These are phyloP conservation scores for Penicillium sp. DNA, from an alignment of 2,329 filamentous ascomycete genomes.

Conservation along the genomic window DNA sequence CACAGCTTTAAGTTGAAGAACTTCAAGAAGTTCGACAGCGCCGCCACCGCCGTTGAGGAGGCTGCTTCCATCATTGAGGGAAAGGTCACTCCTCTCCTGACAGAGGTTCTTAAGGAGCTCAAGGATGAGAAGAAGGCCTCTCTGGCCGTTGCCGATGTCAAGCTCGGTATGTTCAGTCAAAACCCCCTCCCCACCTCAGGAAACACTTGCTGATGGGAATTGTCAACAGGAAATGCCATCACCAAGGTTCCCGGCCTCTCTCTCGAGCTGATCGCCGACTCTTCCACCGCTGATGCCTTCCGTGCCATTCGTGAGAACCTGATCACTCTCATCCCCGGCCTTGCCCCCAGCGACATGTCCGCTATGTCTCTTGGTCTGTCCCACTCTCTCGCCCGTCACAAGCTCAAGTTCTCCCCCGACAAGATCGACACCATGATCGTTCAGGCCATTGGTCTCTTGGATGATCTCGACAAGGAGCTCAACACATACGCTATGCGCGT, in stretches of 20 bases:
- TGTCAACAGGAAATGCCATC: conserved; percentile 64
- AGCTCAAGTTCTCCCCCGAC: conserved; percentile 96
- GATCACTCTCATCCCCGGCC: conserved; percentile 80
- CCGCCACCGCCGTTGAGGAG: conserved; percentile 83
- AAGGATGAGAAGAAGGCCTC: conserved; percentile 98
- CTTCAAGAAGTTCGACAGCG: conserved; percentile 96
- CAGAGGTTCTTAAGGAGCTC: conserved; percentile 74
- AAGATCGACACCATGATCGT: conserved; percentile 99
- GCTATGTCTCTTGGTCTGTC: conserved; percentile 95
- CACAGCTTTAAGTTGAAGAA: conserved; percentile 85
- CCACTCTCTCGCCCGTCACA: conserved; percentile 93
- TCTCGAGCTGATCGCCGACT: conserved; percentile 76
- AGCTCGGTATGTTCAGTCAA: conserved; percentile 55
- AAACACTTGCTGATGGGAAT: conserved; percentile 12
- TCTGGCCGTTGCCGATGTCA: conserved; percentile 86
- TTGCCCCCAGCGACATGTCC: conserved; percentile 77
- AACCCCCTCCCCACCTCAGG: background rate
- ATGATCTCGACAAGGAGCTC: conserved; percentile 96
- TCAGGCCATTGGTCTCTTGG: conserved; percentile 86
- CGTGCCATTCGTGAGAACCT: conserved; percentile 90
- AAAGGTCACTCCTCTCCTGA: conserved; percentile 85
- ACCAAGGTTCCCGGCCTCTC: conserved; percentile 84
- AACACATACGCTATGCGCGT: conserved; percentile 99
- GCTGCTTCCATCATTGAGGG: conserved; percentile 82
- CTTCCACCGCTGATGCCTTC: conserved; percentile 79